Base-by-base conservation (phyloP, 345 rosid species). In the Linum lewisii region DNA sequence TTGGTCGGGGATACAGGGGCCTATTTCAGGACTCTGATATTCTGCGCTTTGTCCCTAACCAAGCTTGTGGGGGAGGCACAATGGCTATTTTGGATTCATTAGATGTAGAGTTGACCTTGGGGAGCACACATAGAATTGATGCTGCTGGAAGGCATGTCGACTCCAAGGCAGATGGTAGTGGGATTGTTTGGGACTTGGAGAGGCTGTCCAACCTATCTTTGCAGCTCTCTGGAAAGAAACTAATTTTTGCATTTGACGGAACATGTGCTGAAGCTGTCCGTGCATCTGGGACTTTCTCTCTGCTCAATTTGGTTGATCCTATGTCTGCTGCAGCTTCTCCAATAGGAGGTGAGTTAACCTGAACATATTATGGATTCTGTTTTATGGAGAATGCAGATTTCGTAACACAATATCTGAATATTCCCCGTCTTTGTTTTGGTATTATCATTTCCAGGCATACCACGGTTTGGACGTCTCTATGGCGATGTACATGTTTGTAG, bases 31-130 rank as follows among this genome's bases (percentile, higher is more conserved):
- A 94, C 66, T 75, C 97, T 1, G 90, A 90, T 71, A 88, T 94
- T 70, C 82, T 90, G 54, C 91, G 86, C 50, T 90, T 94, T 85
- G 97, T 94, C 21, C 97, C 99, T 66, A 82, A 84, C 72, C 99
- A 93, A 79, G 97, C 99, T 64, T 93, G 99, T 77, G 96, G 95
- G 70, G 99, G 99, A 69, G 97, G 95, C 59, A 87, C 88, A 79
- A 85, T 93, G 99, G 97, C 99, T 54, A 93, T 90, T 74, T 75
- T 93, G 72, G 99, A 87, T 66, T 80, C 96, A 23, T 69, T 93
- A 73, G 99, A 90, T 69, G 72, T 82, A 66, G 97, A 87, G 65
- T 65, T 82, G 83, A 73, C 87, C 64, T 69, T 82, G 70, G 74
- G 85, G 62, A 82, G 63, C 67, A 59, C 82, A 24, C 95, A 82